Evolutionary conservation across 2,329 filamentous ascomycete species (phyloP).

Genomic region (Diaporthe capsici): DNA sequence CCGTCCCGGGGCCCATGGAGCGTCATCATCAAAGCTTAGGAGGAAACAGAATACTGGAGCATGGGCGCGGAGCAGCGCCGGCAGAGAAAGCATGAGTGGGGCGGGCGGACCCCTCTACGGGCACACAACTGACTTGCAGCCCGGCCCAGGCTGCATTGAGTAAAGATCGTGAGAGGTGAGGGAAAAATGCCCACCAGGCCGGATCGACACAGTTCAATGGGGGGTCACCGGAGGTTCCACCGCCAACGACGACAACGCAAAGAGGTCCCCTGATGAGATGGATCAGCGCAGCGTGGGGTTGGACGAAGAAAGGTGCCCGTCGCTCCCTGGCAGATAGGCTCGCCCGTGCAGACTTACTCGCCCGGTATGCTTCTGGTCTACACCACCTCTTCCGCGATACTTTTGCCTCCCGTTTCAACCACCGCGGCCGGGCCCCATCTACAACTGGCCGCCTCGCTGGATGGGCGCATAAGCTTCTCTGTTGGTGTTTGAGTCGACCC

Average conservation of each 20-base stretch:
- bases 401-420: slow-evolving; percentile 19
- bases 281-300: not conserved
- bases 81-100: slow-evolving; percentile 10
- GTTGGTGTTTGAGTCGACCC: slow-evolving; percentile 5
- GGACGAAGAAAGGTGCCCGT: not conserved
- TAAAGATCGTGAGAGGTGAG: slow-evolving; percentile 19
- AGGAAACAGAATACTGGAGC: not conserved
- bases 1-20: slow-evolving; percentile 2
- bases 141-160: slow-evolving; percentile 13
- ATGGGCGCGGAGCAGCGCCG: slow-evolving; percentile 30
- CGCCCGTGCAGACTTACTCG: not conserved
- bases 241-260: not conserved
- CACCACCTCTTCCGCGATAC: slow-evolving; percentile 6
- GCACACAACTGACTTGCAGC: slow-evolving; percentile 2
- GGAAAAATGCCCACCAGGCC: slow-evolving; percentile 1
- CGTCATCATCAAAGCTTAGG: slow-evolving; percentile 25
- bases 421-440: too few relatives aligned
- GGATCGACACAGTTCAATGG: not conserved
- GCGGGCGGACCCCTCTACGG: slow-evolving; percentile 11
- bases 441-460: not conserved
- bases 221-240: not conserved
- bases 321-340: not conserved
- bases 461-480: slow-evolving; percentile 1
- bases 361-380: not conserved
- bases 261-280: not conserved